These are phyloP conservation scores for Boletellus deceptivus DNA, from an alignment of 1,284 basidiomycete genomes.

Conservation along the genomic window DNA sequence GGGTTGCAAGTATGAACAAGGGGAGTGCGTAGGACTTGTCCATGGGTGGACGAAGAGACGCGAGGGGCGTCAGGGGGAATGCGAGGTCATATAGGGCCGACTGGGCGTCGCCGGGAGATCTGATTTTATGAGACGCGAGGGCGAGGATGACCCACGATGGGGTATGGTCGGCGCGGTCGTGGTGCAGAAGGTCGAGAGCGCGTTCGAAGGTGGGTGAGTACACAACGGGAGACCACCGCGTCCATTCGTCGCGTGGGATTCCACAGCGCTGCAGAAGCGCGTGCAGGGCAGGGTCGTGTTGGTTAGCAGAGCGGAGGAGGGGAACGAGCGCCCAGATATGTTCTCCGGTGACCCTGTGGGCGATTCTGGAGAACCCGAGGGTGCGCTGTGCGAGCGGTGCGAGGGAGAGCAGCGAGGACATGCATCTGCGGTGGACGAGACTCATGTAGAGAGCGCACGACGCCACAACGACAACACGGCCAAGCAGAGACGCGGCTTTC, in stretches of 20 bases:
- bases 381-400: conserved; percentile 1
- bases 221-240: conserved; percentile 38
- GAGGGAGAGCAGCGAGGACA: conserved; percentile 19
- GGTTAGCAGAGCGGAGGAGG: conserved; percentile 16
- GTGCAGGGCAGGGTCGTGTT: conserved; percentile 6
- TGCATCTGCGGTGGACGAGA: neutral
- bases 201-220: conserved; percentile 33
- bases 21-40: conserved; percentile 43
- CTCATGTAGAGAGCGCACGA: too few species aligned
- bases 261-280: conserved; percentile 30
- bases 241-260: conserved; percentile 36
- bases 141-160: conserved; percentile 57
- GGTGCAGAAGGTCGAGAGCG: conserved; percentile 30
- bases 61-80: conserved; percentile 13
- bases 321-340: conserved; percentile 29
- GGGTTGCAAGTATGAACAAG: conserved; percentile 41
- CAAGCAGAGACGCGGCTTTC: too few species aligned
- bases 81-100: conserved; percentile 21
- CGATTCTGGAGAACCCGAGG: conserved; percentile 18
- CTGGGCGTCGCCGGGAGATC: conserved; percentile 24
- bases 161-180: neutral
- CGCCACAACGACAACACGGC: too few species aligned
- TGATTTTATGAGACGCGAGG: conserved; percentile 48
- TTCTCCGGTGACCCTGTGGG: conserved; percentile 28
- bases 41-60: conserved; percentile 4